A percentile compares a stretch with the other conserved stretches of the same genome.
phyloP scores from a whole-genome alignment of 2,329 filamentous ascomycete species.

The Paecilomyces variotii region DNA sequence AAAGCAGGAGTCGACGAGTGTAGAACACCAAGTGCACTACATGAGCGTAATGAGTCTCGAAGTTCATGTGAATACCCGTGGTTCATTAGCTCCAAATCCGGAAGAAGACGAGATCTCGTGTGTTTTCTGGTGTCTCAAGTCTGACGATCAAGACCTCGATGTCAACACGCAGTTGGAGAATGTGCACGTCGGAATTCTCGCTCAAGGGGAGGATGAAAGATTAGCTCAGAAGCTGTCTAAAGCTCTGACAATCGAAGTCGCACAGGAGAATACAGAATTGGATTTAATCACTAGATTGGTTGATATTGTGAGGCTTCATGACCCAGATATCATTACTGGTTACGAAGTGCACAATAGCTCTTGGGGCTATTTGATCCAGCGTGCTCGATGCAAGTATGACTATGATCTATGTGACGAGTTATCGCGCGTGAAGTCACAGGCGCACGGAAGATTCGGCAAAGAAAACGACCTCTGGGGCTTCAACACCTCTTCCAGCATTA shows the following conservation, averaged over 20 bases:
- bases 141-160: slow-evolving; percentile 55
- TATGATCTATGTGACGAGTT: slow-evolving; percentile 87
- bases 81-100: slow-evolving; percentile 74
- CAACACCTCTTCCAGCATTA: slow-evolving; percentile 84
- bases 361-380: slow-evolving; percentile 93
- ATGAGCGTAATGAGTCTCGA: slow-evolving; percentile 97
- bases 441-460: slow-evolving; percentile 75
- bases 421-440: slow-evolving; percentile 76
- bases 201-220: slow-evolving; percentile 56
- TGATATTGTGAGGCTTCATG: slow-evolving; percentile 71
- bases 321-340: slow-evolving; percentile 88
- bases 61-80: slow-evolving; percentile 81
- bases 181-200: slow-evolving; percentile 62
- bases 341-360: slow-evolving; percentile 91
- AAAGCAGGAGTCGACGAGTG: slow-evolving; percentile 62
- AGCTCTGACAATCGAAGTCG: slow-evolving; percentile 55
- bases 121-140: slow-evolving; percentile 84
- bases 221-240: slow-evolving; percentile 53
- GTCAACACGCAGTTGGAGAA: slow-evolving; percentile 42
- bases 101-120: slow-evolving; percentile 82
- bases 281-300: slow-evolving; percentile 80
- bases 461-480: slow-evolving; percentile 89
- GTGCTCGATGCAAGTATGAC: slow-evolving; percentile 76
- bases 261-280: slow-evolving; percentile 70
- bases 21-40: slow-evolving; percentile 78